phyloP scores from a whole-genome alignment of 2,329 filamentous ascomycete species.

The Xylariaceae sp. region DNA sequence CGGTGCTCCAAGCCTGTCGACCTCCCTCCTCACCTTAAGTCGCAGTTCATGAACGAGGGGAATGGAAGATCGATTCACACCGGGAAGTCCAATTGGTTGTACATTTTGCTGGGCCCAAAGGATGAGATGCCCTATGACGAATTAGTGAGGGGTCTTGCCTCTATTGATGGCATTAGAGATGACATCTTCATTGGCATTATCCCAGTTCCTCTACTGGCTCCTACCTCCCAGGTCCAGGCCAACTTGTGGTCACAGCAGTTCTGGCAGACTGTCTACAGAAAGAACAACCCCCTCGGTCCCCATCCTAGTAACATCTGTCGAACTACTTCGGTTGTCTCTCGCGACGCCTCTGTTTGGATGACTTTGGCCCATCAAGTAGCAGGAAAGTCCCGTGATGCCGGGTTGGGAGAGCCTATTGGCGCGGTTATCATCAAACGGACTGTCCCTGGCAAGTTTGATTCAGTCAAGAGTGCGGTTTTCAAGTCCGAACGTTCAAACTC shows the following conservation, averaged over 20 bases:
- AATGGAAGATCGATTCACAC: conserved; percentile 64
- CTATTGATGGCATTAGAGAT: conserved; percentile 58
- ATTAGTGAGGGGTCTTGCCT: conserved; percentile 55
- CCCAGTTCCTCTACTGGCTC: conserved; percentile 74
- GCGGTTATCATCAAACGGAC: conserved; percentile 75
- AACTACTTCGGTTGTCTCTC: conserved; percentile 71
- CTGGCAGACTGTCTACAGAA: conserved; percentile 86
- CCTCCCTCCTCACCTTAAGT: conserved; percentile 70
- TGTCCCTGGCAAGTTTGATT: conserved; percentile 37
- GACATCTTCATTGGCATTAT: conserved; percentile 66
- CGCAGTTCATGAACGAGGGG: conserved; percentile 66
- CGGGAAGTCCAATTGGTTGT: conserved; percentile 66
- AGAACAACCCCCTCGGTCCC: conserved; percentile 85
- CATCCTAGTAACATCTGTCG: conserved; percentile 77
- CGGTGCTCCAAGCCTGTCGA: conserved; percentile 76
- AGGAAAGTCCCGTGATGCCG: conserved; percentile 60
- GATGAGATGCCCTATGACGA: conserved; percentile 61
- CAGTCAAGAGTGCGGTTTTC: conserved; percentile 16
- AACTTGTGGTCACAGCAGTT: conserved; percentile 76
- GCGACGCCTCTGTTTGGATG: conserved; percentile 71
- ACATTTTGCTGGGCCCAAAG: conserved; percentile 61
- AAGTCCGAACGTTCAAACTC: conserved; percentile 34
- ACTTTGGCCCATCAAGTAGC: conserved; percentile 70
- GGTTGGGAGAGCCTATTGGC: conserved; percentile 73
- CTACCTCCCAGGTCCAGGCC: conserved; percentile 78